Evolutionary conservation across 768 basidiomycete genomes (phyloP).

Genomic region (Boletus bicolor): DNA sequence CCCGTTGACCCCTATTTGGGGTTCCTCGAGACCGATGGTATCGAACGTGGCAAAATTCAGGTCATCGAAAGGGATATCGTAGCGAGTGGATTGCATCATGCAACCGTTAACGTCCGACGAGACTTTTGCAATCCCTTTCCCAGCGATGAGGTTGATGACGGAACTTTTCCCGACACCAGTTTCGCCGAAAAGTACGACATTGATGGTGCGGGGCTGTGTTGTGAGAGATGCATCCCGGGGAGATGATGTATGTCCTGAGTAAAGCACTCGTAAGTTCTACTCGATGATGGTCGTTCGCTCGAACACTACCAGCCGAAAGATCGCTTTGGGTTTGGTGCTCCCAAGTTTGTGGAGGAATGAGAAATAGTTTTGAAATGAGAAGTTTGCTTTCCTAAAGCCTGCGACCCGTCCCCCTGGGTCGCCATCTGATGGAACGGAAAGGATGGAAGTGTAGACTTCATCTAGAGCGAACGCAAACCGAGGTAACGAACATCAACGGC

Average conservation of each 20-base stretch:
- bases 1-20: slow-evolving; percentile 26
- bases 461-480: slow-evolving; percentile 3
- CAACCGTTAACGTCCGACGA: slow-evolving; percentile 31
- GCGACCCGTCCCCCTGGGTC: neutral
- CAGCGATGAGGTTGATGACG: slow-evolving; percentile 28
- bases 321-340: neutral
- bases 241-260: neutral
- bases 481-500: slow-evolving; percentile 1
- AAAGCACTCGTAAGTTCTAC: slow-evolving; percentile 5
- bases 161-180: slow-evolving; percentile 36
- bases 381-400: neutral
- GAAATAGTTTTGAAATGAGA: no score
- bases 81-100: slow-evolving; percentile 33
- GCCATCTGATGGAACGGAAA: neutral
- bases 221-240: neutral
- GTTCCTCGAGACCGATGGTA: slow-evolving; percentile 36
- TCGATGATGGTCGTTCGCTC: neutral
- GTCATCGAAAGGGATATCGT: slow-evolving; percentile 26
- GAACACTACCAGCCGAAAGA: slow-evolving; percentile 7
- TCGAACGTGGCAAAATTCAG: slow-evolving; percentile 29
- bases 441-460: neutral
- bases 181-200: slow-evolving; percentile 43
- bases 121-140: slow-evolving; percentile 18
- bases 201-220: slow-evolving; percentile 15
- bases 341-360: neutral